Evolutionary conservation across 306 rosid genomes (phyloP).

Genomic region (Cotoneaster glaucophyllus): DNA sequence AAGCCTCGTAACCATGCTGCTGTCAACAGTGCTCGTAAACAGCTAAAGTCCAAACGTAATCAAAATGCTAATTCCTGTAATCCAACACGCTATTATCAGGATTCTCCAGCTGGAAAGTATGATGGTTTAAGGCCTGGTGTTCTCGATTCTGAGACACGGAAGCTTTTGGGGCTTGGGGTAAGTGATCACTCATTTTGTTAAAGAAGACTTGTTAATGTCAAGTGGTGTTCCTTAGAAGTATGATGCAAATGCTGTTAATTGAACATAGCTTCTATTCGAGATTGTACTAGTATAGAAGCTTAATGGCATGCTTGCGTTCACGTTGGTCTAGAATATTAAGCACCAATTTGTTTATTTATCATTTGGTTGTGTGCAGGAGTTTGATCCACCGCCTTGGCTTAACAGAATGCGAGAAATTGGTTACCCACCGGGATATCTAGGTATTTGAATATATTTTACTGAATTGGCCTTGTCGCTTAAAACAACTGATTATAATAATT

Average conservation of each 20-base stretch:
- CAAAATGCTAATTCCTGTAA: constrained; percentile 61
- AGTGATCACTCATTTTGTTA: constrained; percentile 12
- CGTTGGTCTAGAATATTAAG: background rate
- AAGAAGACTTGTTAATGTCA: background rate
- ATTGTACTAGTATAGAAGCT: background rate
- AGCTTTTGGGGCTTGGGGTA: constrained; percentile 85
- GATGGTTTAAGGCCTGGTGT: constrained; percentile 86
- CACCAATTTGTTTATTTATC: background rate
- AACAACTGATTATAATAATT: background rate
- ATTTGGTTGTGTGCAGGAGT: constrained; percentile 49
- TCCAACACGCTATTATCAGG: constrained; percentile 79
- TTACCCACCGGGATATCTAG: constrained; percentile 96
- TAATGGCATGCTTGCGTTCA: background rate
- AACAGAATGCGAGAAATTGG: constrained; percentile 96
- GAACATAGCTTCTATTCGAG: background rate
- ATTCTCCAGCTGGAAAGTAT: constrained; percentile 79
- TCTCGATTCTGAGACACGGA: constrained; percentile 69
- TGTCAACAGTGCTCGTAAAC: constrained; percentile 82
- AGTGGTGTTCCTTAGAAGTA: constrained; percentile 12
- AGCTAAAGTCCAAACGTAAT: constrained; percentile 56
- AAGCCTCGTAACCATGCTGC: constrained; percentile 71
- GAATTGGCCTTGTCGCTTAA: background rate
- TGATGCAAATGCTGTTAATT: background rate
- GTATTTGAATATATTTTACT: constrained; percentile 36
- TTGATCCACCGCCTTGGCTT: constrained; percentile 99